phyloP scores from a whole-genome alignment of 2,329 filamentous ascomycete species.

The Fusarium nematophilum region DNA sequence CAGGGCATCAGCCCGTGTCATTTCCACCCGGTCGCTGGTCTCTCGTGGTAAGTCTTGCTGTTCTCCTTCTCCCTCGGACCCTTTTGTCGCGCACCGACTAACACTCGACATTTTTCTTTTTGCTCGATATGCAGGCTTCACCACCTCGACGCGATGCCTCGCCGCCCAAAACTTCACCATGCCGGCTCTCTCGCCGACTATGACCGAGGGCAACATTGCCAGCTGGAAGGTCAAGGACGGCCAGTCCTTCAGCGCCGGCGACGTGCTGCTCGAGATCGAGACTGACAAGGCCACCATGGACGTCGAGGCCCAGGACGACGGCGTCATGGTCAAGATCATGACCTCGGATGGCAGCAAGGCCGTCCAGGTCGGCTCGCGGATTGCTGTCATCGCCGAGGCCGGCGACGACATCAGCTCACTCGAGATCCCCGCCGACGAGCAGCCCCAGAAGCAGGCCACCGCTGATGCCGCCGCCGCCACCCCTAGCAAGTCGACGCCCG shows the following conservation, averaged over 20 bases:
- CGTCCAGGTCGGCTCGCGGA: constrained; percentile 81
- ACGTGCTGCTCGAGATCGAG: constrained; percentile 91
- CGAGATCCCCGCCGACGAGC: constrained; percentile 78
- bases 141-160: constrained; percentile 69
- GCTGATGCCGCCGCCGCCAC: constrained; percentile 50
- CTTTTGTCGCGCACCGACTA: constrained; percentile 42
- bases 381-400: constrained; percentile 83
- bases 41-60: constrained; percentile 64
- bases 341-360: constrained; percentile 78
- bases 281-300: constrained; percentile 97
- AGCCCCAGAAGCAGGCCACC: constrained; percentile 75
- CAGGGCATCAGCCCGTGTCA: constrained; percentile 71
- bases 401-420: constrained; percentile 82
- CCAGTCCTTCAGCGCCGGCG: constrained; percentile 82
- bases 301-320: constrained; percentile 91
- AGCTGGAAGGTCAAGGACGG: constrained; percentile 90
- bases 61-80: constrained; percentile 26
- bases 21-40: constrained; percentile 58
- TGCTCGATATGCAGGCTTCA: constrained; percentile 64
- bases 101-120: constrained; percentile 22
- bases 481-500: constrained; percentile 48
- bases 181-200: constrained; percentile 91
- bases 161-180: constrained; percentile 90
- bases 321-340: constrained; percentile 85
- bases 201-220: constrained; percentile 92